Evolutionary conservation across 257 asterid species (phyloP).

Genomic region (Orobanche coerulescens): DNA sequence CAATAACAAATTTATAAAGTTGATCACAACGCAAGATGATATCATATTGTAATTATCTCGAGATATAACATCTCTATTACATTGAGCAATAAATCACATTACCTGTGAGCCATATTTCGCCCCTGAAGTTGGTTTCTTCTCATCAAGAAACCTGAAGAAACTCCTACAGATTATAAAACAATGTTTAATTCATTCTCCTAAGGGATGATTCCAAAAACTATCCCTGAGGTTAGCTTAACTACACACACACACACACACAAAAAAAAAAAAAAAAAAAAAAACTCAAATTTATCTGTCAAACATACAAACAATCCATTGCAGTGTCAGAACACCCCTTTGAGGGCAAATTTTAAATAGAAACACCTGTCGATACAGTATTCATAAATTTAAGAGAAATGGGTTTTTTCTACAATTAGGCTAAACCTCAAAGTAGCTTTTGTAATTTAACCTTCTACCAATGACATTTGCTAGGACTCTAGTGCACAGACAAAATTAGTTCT

Average conservation of each 20-base stretch:
- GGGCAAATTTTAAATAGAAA: too few species aligned
- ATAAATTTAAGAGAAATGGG: too few species aligned
- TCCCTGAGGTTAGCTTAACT: neutral
- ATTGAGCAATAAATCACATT: constrained; percentile 14
- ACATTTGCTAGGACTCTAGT: constrained; percentile 10
- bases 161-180: constrained; percentile 45
- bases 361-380: too few species aligned
- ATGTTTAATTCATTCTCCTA: neutral
- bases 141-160: constrained; percentile 84
- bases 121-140: constrained; percentile 48
- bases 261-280: too few species aligned
- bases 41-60: neutral
- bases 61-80: neutral
- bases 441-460: neutral
- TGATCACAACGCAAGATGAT: neutral
- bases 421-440: neutral
- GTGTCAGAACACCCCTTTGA: neutral
- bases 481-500: neutral
- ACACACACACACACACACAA: too few species aligned
- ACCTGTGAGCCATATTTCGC: constrained; percentile 90
- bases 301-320: neutral
- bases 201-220: neutral
- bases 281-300: neutral
- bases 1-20: neutral
- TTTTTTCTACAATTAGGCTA: neutral